phyloP scores from a whole-genome alignment of 2,329 filamentous ascomycete species.

The Fusarium pseudocircinatum region DNA sequence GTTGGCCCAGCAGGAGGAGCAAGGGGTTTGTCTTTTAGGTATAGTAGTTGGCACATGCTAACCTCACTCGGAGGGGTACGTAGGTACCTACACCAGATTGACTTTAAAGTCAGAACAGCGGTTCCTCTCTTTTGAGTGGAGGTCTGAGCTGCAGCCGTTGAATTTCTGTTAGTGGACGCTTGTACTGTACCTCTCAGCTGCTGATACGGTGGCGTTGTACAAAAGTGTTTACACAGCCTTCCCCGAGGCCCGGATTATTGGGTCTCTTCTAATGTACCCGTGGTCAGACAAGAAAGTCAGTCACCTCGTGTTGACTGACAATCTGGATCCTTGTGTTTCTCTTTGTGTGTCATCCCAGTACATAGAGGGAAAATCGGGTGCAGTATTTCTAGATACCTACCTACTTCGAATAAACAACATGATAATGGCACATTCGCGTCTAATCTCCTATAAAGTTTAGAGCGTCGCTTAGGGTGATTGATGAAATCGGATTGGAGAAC shows the following conservation, averaged over 20 bases:
- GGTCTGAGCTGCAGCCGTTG: slow-evolving; percentile 6
- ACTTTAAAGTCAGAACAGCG: slow-evolving; percentile 17
- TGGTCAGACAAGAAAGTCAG: neutral
- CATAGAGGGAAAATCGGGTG: neutral
- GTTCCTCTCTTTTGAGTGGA: slow-evolving; percentile 21
- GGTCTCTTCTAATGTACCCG: neutral
- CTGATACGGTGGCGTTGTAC: neutral
- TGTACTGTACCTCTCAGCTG: neutral
- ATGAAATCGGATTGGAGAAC: neutral
- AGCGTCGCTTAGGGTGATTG: neutral
- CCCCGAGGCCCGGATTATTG: neutral
- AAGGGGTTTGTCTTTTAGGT: slow-evolving; percentile 17
- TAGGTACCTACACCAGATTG: slow-evolving; percentile 14
- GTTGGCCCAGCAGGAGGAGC: slow-evolving; percentile 33
- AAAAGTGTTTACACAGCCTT: neutral
- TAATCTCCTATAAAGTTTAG: neutral
- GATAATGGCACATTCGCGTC: neutral
- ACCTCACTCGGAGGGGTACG: slow-evolving; percentile 9
- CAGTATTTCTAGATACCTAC: neutral
- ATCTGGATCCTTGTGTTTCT: neutral
- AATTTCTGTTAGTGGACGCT: slow-evolving; percentile 6
- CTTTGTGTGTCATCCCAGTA: neutral
- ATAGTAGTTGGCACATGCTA: neutral
- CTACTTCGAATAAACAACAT: neutral
- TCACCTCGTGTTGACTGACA: slow-evolving; percentile 6